phyloP scores from a whole-genome alignment of 2,329 filamentous ascomycete genomes.

The Cladobotryum protrusum region DNA sequence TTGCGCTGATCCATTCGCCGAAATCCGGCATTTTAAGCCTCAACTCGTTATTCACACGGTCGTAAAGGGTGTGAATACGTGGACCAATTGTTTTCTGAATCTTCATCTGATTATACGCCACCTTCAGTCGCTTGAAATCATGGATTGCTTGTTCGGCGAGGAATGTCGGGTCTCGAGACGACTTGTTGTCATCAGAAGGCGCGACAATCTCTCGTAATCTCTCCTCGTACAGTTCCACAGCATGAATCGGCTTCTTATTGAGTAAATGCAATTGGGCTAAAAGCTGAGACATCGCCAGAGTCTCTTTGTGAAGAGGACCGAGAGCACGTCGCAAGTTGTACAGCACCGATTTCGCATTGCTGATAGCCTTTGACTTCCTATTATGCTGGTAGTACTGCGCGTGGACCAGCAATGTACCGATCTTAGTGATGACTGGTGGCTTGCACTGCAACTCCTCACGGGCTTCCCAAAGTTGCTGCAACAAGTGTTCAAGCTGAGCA shows the following conservation, averaged over 20 bases:
- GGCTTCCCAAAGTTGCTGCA: conserved; percentile 18
- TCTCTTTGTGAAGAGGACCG: conserved; percentile 20
- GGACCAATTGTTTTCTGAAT: no score
- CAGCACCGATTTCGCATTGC: conserved; percentile 19
- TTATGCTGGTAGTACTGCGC: neutral
- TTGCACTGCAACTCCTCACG: conserved; percentile 15
- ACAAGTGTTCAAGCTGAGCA: conserved; percentile 34
- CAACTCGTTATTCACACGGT: no score
- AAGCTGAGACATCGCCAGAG: conserved; percentile 19
- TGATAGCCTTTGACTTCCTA: conserved; percentile 13
- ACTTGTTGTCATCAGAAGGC: no score
- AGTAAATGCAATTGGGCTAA: conserved; percentile 17
- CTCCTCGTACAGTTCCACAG: neutral
- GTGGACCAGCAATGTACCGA: neutral
- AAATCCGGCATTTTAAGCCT: no score
- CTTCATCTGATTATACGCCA: no score
- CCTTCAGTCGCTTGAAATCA: no score
- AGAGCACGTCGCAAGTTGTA: conserved; percentile 22
- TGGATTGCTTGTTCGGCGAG: no score
- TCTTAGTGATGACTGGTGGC: neutral
- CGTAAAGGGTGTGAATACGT: no score
- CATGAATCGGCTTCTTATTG: neutral
- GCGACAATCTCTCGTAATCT: neutral
- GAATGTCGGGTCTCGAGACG: no score
- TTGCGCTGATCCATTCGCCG: no score